These are phyloP conservation scores for Lithohypha guttulata DNA, from an alignment of 2,329 filamentous ascomycete species.

Conservation along the genomic window DNA sequence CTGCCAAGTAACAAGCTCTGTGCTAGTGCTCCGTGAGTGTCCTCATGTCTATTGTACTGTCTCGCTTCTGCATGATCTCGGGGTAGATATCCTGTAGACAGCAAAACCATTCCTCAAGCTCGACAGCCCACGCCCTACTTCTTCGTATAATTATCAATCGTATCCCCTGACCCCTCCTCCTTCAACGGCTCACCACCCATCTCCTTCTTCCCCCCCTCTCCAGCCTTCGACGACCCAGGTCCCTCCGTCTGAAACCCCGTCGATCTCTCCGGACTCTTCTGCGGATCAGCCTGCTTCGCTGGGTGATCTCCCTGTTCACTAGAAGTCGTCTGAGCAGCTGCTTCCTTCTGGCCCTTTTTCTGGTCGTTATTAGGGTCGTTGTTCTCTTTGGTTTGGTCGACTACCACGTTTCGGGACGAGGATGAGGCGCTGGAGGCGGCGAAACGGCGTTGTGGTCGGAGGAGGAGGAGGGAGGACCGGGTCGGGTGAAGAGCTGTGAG, in stretches of 20 bases:
- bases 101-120: too few species aligned
- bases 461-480: too few species aligned
- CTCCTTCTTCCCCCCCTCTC: constrained; percentile 4
- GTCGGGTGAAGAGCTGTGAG: too few species aligned
- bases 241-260: constrained; percentile 10
- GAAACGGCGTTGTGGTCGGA: not conserved
- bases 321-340: not conserved
- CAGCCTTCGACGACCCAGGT: constrained; percentile 1
- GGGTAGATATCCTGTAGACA: too few species aligned
- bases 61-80: too few species aligned
- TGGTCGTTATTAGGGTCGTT: constrained; percentile 4
- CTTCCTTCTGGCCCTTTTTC: constrained; percentile 6
- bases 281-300: constrained; percentile 11
- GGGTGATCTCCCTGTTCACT: constrained; percentile 6
- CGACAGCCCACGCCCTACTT: too few species aligned
- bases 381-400: constrained; percentile 9
- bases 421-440: not conserved
- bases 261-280: constrained; percentile 5
- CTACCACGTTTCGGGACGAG: not conserved
- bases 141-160: too few species aligned
- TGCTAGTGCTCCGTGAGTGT: too few species aligned
- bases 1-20: too few species aligned
- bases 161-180: not conserved
- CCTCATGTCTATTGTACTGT: too few species aligned
- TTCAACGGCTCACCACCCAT: not conserved